Base-by-base conservation (phyloP, 2,329 filamentous ascomycete species). In the Stagonosporopsis rhizophila region DNA sequence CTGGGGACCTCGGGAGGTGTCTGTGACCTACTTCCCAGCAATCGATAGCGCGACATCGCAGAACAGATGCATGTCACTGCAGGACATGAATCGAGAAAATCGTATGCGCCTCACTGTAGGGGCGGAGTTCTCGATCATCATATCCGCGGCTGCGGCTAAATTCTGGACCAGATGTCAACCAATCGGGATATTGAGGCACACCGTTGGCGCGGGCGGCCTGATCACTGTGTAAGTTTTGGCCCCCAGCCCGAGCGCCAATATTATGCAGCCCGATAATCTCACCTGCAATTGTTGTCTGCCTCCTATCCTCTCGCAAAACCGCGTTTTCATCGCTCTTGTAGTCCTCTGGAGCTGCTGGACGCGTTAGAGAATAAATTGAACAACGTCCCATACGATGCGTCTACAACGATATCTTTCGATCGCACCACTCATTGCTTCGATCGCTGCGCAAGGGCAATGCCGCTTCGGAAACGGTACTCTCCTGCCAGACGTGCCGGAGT, bases 381-480 rank as follows among this genome's bases (percentile, higher is more conserved):
- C 23, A 28, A 32, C 4, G 4, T 15, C 20, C 5, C 11, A 1
- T 4, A 42, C 37, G 17, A 53, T 54, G 51, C 38, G 23, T 28
- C 17, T 38, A 5, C 23, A 32, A 11, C 19, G 19, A 38, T 54
- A 38, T 17, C 14, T 37, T 2, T 37, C 44, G 12, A 25, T 48
- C 23, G 30, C 38, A 22, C 2, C 51, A 14, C 11, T 35, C 8
- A 9, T 48, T 8, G 15, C 44, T 15, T n/a, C 46, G 3, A 23
- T 19, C 15, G 27, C 37, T 4, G 51, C 44, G 4, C 51, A 54
- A 32, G 44, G 51, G 17, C 38, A 44, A 40, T 50, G 52, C 19
- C 52, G 52, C 6, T 55, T 55, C 19, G 11, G n/a, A 34, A 55
- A 55, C n/a, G 52, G 52, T 5, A 55, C 52, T 2, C 6, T 45